These are phyloP conservation scores for Paulownia fortunei DNA, from an alignment of 257 asterid genomes.

Conservation along the genomic window DNA sequence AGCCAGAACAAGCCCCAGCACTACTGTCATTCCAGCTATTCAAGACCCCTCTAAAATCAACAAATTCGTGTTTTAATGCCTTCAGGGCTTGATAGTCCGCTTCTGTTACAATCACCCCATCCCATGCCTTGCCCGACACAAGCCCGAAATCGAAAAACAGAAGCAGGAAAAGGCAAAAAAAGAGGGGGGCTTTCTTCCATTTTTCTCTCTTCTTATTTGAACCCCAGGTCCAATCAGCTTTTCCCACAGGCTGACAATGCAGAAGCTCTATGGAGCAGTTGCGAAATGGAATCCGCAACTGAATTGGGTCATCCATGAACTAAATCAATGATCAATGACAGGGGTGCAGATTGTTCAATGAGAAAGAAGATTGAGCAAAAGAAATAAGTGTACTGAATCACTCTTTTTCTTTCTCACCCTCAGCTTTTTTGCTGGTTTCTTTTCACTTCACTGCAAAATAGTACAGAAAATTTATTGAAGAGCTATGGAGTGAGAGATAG, in stretches of 20 bases:
- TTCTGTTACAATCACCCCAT: conserved; percentile 50
- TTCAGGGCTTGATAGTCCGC: conserved; percentile 56
- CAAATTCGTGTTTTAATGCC: conserved; percentile 48
- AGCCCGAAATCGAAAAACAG: conserved; percentile 27
- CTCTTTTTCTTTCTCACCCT: background rate
- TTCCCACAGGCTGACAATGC: conserved; percentile 13
- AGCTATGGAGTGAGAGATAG: conserved; percentile 23
- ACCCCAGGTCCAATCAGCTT: conserved; percentile 19
- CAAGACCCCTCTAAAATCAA: conserved; percentile 57
- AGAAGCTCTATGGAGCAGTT: background rate
- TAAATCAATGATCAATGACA: background rate
- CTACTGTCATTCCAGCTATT: conserved; percentile 75
- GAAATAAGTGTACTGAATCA: background rate
- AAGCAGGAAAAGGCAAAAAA: conserved; percentile 35
- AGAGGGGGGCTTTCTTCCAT: conserved; percentile 3
- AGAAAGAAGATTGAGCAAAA: background rate
- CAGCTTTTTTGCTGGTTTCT: conserved; percentile 26
- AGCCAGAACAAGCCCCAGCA: conserved; percentile 71
- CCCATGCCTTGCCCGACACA: conserved; percentile 45
- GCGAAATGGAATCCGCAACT: background rate
- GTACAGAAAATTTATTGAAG: conserved; percentile 37
- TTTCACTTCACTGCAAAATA: conserved; percentile 7
- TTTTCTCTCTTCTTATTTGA: conserved; percentile 24
- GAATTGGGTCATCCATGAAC: conserved; percentile 32
- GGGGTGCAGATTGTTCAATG: no score